Evolutionary conservation across 1,284 basidiomycete species (phyloP).

Genomic region (Cystobasidium pallidum): DNA sequence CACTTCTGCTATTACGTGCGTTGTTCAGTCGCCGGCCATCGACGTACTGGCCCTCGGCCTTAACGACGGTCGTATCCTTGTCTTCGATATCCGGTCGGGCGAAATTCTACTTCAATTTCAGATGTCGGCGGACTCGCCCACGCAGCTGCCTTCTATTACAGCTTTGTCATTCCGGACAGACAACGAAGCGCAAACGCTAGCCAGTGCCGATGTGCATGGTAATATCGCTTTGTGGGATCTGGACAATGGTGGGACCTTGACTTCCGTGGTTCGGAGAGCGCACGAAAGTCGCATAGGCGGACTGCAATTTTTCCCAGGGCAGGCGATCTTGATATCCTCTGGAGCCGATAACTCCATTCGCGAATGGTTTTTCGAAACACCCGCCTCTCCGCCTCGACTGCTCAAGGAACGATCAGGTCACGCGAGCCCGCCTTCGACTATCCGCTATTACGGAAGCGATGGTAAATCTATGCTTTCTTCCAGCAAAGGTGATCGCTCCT

Average conservation of each 20-base stretch:
- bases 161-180: conserved; percentile 47
- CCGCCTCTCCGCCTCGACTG: conserved; percentile 78
- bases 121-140: conserved; percentile 54
- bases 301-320: conserved; percentile 85
- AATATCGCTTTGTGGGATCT: conserved; percentile 90
- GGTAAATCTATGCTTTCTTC: conserved; percentile 92
- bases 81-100: conserved; percentile 88
- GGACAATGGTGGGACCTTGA: conserved; percentile 73
- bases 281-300: conserved; percentile 80
- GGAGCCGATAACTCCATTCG: conserved; percentile 85
- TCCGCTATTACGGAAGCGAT: conserved; percentile 93
- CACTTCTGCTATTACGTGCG: conserved; percentile 65
- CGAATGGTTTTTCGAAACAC: conserved; percentile 95
- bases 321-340: conserved; percentile 82
- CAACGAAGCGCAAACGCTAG: conserved; percentile 64
- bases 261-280: conserved; percentile 81
- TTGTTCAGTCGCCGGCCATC: conserved; percentile 91
- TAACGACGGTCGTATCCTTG: conserved; percentile 78
- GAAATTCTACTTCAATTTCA: conserved; percentile 86
- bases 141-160: conserved; percentile 56
- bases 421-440: conserved; percentile 83
- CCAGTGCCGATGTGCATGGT: conserved; percentile 80
- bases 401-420: conserved; percentile 93
- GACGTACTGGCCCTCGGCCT: conserved; percentile 93
- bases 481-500: conserved; percentile 70